Conservation (phyloP, 345 rosid genomes). For the Pistacia vera region DNA sequence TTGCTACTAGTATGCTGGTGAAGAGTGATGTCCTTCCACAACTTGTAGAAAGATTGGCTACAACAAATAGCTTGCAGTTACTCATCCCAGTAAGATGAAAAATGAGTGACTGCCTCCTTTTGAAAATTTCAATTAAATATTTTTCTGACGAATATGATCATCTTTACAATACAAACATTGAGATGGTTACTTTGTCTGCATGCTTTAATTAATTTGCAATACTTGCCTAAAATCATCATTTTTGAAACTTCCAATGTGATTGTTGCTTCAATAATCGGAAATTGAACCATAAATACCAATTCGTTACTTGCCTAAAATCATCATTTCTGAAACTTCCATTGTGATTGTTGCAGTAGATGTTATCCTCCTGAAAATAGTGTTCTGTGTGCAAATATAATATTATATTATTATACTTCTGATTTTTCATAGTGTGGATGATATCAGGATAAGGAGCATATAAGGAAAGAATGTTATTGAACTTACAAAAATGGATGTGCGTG, state of each 20-base stretch:
- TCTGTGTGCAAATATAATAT: neutral
- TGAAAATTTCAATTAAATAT: neutral
- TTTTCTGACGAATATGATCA: neutral
- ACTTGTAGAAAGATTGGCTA: conserved; percentile 82
- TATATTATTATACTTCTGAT: neutral
- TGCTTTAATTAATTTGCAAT: neutral
- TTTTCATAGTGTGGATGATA: neutral
- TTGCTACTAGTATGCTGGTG: conserved; percentile 69
- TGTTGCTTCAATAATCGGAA: neutral
- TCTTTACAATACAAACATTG: neutral
- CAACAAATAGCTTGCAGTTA: conserved; percentile 78
- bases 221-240: conserved; percentile 8
- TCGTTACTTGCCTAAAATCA: neutral
- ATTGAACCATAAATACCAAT: neutral
- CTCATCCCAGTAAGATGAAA: conserved; percentile 75
- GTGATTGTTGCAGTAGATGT: conserved; percentile 11
- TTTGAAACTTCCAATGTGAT: neutral
- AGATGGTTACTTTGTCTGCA: neutral
- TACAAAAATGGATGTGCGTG: neutral
- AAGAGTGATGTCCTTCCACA: conserved; percentile 69
- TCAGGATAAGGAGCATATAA: neutral
- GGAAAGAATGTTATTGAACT: neutral
- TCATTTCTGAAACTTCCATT: neutral
- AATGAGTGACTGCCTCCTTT: conserved; percentile 7
- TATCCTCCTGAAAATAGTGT: neutral